Evolutionary conservation across 495 filamentous ascomycete species (phyloP).

Genomic region (Aspergillus conjunctus): DNA sequence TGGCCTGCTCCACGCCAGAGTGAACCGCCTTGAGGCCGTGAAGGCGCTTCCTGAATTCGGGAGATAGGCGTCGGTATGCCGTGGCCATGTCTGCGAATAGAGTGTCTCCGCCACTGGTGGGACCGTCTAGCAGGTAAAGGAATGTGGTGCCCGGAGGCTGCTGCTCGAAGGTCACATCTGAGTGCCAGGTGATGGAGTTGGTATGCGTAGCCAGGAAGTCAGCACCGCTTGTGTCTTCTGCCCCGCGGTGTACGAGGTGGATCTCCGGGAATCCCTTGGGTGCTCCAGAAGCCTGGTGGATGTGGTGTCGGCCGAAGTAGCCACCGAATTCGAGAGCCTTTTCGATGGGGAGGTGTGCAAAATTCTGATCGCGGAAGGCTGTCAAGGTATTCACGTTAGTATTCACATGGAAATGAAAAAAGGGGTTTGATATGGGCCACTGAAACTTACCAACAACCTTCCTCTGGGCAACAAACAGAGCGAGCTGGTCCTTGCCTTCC

Average conservation of each 20-base stretch:
- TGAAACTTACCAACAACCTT: constrained; percentile 54
- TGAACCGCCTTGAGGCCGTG: constrained; percentile 63
- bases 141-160: constrained; percentile 69
- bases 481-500: constrained; percentile 58
- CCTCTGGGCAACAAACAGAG: constrained; percentile 58
- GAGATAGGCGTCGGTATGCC: constrained; percentile 59
- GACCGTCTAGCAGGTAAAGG: constrained; percentile 62
- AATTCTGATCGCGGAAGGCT: constrained; percentile 65
- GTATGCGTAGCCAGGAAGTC: constrained; percentile 56
- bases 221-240: constrained; percentile 50
- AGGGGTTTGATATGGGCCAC: neutral
- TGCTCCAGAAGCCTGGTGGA: constrained; percentile 63
- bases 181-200: constrained; percentile 65
- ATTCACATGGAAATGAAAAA: neutral
- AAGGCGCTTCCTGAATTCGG: constrained; percentile 57
- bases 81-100: constrained; percentile 60
- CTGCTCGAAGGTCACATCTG: constrained; percentile 64
- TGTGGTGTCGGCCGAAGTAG: constrained; percentile 65
- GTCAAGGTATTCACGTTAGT: neutral
- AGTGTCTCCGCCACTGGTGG: constrained; percentile 65
- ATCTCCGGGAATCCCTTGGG: constrained; percentile 62
- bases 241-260: constrained; percentile 62
- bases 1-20: constrained; percentile 57
- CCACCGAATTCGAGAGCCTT: constrained; percentile 56
- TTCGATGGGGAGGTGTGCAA: constrained; percentile 58